Conservation (phyloP, 768 basidiomycete genomes). For the Leccinum imitatum region DNA sequence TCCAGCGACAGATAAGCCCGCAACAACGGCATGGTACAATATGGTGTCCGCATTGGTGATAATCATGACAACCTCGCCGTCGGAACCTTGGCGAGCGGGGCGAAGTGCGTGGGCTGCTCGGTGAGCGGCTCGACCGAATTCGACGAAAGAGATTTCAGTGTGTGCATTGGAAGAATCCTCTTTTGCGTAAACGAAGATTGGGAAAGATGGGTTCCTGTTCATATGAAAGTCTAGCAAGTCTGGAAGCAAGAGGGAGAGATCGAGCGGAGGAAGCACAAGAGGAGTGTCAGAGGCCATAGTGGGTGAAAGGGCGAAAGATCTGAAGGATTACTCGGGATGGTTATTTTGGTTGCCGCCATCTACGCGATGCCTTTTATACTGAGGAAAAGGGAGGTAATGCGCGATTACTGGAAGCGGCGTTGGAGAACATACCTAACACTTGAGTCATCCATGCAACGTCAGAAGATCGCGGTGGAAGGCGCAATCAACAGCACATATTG, state of each 20-base stretch:
- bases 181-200: conserved; percentile 20
- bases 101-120: conserved; percentile 41
- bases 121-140: conserved; percentile 31
- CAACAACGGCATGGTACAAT: conserved; percentile 33
- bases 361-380: not conserved
- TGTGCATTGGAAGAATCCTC: conserved; percentile 7
- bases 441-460: not conserved
- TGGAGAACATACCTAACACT: not conserved
- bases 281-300: conserved; percentile 1
- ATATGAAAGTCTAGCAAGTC: conserved; percentile 28
- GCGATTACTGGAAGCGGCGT: not conserved
- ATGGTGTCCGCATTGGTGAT: conserved; percentile 34
- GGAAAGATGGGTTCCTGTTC: conserved; percentile 24
- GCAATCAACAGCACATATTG: not conserved
- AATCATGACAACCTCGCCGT: conserved; percentile 22
- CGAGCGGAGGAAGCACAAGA: conserved; percentile 23
- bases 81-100: conserved; percentile 30
- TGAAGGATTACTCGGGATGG: not conserved
- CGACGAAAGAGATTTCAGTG: conserved; percentile 27
- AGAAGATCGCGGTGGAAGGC: not conserved
- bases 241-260: conserved; percentile 23
- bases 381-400: not conserved
- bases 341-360: not conserved
- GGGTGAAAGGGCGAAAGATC: not conserved
- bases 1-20: conserved; percentile 41